A percentile compares a stretch with the other conserved stretches of the same genome.
Conservation (phyloP, 352 stramenopile genomes). For the Phytophthora sp. region DNA sequence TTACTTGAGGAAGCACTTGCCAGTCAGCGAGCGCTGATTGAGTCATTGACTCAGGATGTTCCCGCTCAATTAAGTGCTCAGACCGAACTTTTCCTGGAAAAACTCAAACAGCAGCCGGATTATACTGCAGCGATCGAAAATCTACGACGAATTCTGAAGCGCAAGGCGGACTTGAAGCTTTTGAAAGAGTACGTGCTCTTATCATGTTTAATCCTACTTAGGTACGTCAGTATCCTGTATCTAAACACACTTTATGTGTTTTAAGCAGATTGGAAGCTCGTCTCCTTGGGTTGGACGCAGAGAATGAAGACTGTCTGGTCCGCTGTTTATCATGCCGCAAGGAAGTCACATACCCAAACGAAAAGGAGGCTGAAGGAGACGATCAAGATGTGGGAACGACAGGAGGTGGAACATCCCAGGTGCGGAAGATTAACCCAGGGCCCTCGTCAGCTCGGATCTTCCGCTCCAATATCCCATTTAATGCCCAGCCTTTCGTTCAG, state of each 20-base stretch:
- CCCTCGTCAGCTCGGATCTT: slow-evolving; percentile 60
- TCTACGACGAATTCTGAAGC: slow-evolving; percentile 46
- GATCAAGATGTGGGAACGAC: slow-evolving; percentile 27
- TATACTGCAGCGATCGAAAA: slow-evolving; percentile 52
- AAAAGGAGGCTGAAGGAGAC: slow-evolving; percentile 23
- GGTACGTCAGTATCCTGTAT: too few species aligned
- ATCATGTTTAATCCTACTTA: too few species aligned
- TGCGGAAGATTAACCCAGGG: slow-evolving; percentile 61
- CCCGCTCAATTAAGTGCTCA: slow-evolving; percentile 39
- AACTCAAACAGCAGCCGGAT: slow-evolving; percentile 51
- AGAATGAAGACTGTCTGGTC: slow-evolving; percentile 71
- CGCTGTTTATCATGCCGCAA: slow-evolving; percentile 77
- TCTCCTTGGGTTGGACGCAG: slow-evolving; percentile 51
- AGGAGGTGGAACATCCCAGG: slow-evolving; percentile 10
- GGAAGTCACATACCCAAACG: slow-evolving; percentile 45
- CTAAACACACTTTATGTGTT: not conserved
- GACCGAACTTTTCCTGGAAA: slow-evolving; percentile 45
- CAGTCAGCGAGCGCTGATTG: slow-evolving; percentile 43
- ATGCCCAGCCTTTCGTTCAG: slow-evolving; percentile 39
- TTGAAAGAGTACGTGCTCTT: slow-evolving; percentile 57
- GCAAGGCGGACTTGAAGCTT: slow-evolving; percentile 69
- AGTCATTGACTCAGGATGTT: slow-evolving; percentile 33
- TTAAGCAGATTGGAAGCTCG: slow-evolving; percentile 55
- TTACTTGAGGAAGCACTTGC: slow-evolving; percentile 36
- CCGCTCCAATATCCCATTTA: slow-evolving; percentile 70